Percentiles rank a stretch among this genome's conserved stretches.
Evolutionary conservation across 768 basidiomycete species (phyloP).

Genomic region (Phanerodontia chrysosporium): DNA sequence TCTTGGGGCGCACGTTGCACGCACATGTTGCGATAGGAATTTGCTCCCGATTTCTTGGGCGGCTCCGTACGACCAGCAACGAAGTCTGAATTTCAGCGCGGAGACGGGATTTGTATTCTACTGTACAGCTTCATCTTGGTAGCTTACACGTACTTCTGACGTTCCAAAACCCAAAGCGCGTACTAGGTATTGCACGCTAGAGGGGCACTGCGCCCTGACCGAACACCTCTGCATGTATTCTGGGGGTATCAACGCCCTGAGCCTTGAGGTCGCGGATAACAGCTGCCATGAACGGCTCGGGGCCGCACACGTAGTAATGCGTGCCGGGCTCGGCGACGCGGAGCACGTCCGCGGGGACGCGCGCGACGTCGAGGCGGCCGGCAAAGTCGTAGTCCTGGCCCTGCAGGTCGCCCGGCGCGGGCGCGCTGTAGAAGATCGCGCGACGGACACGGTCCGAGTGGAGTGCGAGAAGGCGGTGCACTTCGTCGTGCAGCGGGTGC

Average conservation of each 20-base stretch:
- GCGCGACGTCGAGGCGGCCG: conserved; percentile 14
- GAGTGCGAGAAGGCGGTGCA: conserved; percentile 6
- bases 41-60: too few relatives aligned
- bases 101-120: too few relatives aligned
- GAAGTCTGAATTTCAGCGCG: too few relatives aligned
- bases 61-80: too few relatives aligned
- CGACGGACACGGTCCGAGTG: conserved; percentile 11
- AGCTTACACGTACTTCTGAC: too few relatives aligned
- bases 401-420: conserved; percentile 8
- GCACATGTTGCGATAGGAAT: too few relatives aligned
- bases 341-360: conserved; percentile 8
- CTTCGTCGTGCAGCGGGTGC: conserved; percentile 16
- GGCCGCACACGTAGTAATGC: conserved; percentile 22
- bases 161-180: too few relatives aligned
- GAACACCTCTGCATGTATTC: conserved; percentile 19
- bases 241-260: conserved; percentile 10
- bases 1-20: too few relatives aligned
- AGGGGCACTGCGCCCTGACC: conserved; percentile 16
- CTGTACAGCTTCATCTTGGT: too few relatives aligned
- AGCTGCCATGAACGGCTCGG: conserved; percentile 19
- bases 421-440: conserved; percentile 14
- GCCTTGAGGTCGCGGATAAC: conserved; percentile 12
- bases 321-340: conserved; percentile 11
- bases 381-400: conserved; percentile 15
- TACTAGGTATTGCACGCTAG: too few relatives aligned